Conservation (phyloP, 1,139 yeast species). For the Pichia sp. region DNA sequence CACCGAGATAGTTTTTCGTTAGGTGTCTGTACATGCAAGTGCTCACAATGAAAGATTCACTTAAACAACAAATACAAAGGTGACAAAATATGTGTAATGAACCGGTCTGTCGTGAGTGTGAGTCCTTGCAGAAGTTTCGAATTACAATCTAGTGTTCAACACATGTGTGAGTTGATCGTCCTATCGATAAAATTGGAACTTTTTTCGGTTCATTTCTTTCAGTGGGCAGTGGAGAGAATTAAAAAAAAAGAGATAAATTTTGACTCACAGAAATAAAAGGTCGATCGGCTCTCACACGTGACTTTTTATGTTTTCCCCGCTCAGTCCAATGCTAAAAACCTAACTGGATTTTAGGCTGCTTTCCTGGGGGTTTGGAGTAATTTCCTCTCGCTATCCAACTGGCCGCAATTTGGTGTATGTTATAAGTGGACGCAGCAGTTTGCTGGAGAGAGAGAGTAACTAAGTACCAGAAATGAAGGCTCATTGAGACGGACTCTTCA, state of each 20-base stretch:
- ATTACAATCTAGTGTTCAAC: neutral
- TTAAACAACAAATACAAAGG: neutral
- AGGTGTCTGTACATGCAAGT: constrained; percentile 8
- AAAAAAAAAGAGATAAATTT: neutral
- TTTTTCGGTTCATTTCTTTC: neutral
- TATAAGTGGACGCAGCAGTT: too few relatives aligned
- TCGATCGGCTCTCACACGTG: neutral
- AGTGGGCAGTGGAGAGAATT: neutral
- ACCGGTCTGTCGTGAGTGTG: neutral
- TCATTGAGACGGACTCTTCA: too few relatives aligned
- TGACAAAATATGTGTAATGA: neutral
- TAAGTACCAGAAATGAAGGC: too few relatives aligned
- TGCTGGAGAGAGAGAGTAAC: too few relatives aligned
- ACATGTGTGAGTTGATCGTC: neutral
- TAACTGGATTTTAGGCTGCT: too few relatives aligned
- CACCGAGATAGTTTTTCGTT: constrained; percentile 5
- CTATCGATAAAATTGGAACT: neutral
- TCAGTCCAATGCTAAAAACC: too few relatives aligned
- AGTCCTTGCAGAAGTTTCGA: neutral
- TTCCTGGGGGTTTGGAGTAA: too few relatives aligned
- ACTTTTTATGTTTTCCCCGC: too few relatives aligned
- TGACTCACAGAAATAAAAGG: neutral
- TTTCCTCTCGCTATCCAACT: too few relatives aligned
- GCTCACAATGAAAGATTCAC: constrained; percentile 1
- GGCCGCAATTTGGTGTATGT: too few relatives aligned